Conservation (phyloP, 2,329 filamentous ascomycete species). For the Penicillium crustosum region DNA sequence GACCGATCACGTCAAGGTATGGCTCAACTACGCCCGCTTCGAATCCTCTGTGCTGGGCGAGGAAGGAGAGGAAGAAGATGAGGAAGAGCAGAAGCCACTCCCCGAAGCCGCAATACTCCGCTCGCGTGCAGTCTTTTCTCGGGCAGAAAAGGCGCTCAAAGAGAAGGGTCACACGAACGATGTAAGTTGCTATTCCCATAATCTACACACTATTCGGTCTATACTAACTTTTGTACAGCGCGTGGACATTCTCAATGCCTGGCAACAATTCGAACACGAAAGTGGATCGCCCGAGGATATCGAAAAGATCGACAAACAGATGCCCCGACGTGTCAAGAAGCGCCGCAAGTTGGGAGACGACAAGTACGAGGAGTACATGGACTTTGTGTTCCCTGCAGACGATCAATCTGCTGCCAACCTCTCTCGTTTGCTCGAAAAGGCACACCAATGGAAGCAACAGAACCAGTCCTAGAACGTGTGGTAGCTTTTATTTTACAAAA, state of each 20-base stretch:
- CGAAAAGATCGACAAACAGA: slow-evolving; percentile 83
- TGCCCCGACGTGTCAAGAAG: slow-evolving; percentile 92
- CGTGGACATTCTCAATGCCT: slow-evolving; percentile 86
- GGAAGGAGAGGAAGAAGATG: slow-evolving; percentile 53
- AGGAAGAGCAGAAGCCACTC: slow-evolving; percentile 60
- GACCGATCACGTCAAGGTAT: slow-evolving; percentile 99
- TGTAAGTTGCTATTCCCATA: slow-evolving; percentile 39
- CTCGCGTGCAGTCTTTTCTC: slow-evolving; percentile 78
- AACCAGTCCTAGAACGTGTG: slow-evolving; percentile 38
- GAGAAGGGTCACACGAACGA: slow-evolving; percentile 90
- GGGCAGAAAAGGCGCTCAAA: slow-evolving; percentile 83
- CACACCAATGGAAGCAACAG: slow-evolving; percentile 86
- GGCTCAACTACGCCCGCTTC: slow-evolving; percentile 98
- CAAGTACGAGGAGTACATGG: slow-evolving; percentile 92
- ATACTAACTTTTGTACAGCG: slow-evolving; percentile 52
- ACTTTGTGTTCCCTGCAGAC: slow-evolving; percentile 96
- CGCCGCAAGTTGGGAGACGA: slow-evolving; percentile 88
- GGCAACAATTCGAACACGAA: slow-evolving; percentile 86
- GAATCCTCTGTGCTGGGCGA: slow-evolving; percentile 89
- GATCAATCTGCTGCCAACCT: slow-evolving; percentile 82
- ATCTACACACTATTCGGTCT: not conserved
- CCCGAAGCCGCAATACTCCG: slow-evolving; percentile 81
- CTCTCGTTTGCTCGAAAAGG: slow-evolving; percentile 79
- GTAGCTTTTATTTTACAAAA: not conserved
- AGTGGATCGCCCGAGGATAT: slow-evolving; percentile 75